Conservation (phyloP, 257 asterid genomes). For the Paulownia fortunei region DNA sequence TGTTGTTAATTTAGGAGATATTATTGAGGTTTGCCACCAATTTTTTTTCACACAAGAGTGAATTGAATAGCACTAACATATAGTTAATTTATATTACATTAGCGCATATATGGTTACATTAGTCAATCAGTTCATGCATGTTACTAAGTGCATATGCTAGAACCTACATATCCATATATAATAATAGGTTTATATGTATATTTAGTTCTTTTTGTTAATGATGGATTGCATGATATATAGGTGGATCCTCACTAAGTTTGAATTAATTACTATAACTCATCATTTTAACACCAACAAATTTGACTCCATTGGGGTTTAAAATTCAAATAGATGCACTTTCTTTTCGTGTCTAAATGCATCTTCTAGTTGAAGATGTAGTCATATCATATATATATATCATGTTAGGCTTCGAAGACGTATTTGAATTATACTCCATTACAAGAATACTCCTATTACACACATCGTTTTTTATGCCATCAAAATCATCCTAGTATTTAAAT, state of each 20-base stretch:
- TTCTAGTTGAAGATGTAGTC: not conserved
- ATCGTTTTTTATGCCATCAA: no score
- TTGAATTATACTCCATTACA: no score
- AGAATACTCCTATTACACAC: no score
- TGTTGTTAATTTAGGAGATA: conserved; percentile 71
- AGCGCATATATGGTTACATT: no score
- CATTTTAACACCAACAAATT: no score
- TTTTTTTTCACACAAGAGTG: not conserved
- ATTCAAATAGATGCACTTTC: not conserved
- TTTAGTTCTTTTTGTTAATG: not conserved
- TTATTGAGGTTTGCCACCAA: conserved; percentile 39
- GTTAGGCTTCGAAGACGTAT: no score
- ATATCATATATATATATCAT: no score
- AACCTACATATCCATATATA: not conserved
- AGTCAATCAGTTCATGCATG: not conserved
- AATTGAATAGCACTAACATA: no score
- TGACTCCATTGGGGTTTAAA: not conserved
- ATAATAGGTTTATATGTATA: not conserved
- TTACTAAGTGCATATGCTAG: not conserved
- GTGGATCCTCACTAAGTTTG: not conserved
- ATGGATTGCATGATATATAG: not conserved
- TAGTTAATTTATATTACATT: no score
- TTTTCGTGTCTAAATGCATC: not conserved
- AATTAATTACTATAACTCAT: no score
- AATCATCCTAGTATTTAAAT: no score